A percentile compares a stretch with the other conserved stretches of the same genome.
Conservation (phyloP, 352 stramenopile species). For the Hyaloperonospora arabidopsidis region DNA sequence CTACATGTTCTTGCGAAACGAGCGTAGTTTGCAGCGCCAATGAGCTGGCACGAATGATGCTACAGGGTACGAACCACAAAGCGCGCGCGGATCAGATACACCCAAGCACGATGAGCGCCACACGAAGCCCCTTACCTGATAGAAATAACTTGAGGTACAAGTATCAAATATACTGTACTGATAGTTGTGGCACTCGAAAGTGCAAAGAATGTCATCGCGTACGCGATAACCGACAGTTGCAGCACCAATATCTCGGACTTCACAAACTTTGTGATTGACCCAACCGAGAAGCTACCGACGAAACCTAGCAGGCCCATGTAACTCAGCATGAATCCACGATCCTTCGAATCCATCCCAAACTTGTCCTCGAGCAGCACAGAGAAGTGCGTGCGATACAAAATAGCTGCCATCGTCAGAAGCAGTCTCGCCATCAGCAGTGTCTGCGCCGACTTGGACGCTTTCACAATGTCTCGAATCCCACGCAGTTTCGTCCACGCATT, state of each 20-base stretch:
- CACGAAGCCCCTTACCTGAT: constrained; percentile 39
- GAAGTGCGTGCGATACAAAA: constrained; percentile 77
- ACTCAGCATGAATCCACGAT: constrained; percentile 63
- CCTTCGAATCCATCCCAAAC: constrained; percentile 54
- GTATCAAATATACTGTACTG: constrained; percentile 41
- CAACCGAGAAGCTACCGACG: constrained; percentile 56
- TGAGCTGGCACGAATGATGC: constrained; percentile 73
- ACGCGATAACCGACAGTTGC: constrained; percentile 55
- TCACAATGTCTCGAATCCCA: constrained; percentile 54
- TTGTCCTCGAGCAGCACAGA: constrained; percentile 74
- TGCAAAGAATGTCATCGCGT: constrained; percentile 62
- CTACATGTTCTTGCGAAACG: constrained; percentile 57
- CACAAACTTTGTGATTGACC: constrained; percentile 35
- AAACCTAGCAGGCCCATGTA: constrained; percentile 76
- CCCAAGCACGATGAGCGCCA: background rate
- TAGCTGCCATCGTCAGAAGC: constrained; percentile 64
- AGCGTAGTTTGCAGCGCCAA: constrained; percentile 66
- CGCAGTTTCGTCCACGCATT: constrained; percentile 51
- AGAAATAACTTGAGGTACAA: constrained; percentile 60
- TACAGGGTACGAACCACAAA: constrained; percentile 20
- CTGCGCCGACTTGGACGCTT: constrained; percentile 54
- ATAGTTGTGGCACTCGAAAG: constrained; percentile 48
- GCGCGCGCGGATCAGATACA: background rate
- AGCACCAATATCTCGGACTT: constrained; percentile 54
- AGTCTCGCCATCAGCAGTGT: constrained; percentile 61